A percentile compares a stretch with the other conserved stretches of the same genome.
Conservation (phyloP, 1,139 yeast species). For the Debaryomyces udenii region DNA sequence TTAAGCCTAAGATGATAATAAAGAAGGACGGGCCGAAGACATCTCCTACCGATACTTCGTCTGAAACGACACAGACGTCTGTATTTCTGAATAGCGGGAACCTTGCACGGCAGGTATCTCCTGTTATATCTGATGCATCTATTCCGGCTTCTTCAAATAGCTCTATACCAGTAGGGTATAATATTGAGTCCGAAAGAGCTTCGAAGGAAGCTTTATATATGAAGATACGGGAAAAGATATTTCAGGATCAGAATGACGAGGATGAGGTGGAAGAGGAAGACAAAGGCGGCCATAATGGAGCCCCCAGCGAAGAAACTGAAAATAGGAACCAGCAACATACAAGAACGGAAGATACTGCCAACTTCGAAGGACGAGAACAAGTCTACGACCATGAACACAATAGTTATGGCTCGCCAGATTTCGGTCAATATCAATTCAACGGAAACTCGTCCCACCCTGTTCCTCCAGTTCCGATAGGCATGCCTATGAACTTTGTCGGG, state of each 20-base stretch:
- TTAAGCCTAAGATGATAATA: slow-evolving; percentile 24
- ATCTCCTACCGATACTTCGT: not conserved
- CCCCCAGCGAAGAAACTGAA: slow-evolving; percentile 18
- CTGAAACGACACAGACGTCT: slow-evolving; percentile 1
- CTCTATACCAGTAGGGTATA: not conserved
- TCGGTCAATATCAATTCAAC: not conserved
- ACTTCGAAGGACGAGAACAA: not conserved
- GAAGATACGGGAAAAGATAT: slow-evolving; percentile 49
- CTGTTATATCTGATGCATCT: slow-evolving; percentile 4
- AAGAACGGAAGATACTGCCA: not conserved
- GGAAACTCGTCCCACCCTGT: slow-evolving; percentile 1
- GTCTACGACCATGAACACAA: not conserved
- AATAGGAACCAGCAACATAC: slow-evolving; percentile 7
- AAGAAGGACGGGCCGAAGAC: slow-evolving; percentile 17
- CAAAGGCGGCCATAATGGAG: slow-evolving; percentile 15
- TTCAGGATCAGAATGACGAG: slow-evolving; percentile 27
- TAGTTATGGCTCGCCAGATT: not conserved
- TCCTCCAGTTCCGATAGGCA: slow-evolving; percentile 10
- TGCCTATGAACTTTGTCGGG: slow-evolving; percentile 9
- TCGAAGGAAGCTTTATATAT: slow-evolving; percentile 45
- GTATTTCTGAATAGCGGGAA: not conserved
- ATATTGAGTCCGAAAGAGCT: slow-evolving; percentile 28
- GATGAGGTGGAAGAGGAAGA: slow-evolving; percentile 29
- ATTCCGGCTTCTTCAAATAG: slow-evolving; percentile 7
- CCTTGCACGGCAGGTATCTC: not conserved